Base-by-base conservation (phyloP, 441 rosid species). In the Brassica balearica region DNA sequence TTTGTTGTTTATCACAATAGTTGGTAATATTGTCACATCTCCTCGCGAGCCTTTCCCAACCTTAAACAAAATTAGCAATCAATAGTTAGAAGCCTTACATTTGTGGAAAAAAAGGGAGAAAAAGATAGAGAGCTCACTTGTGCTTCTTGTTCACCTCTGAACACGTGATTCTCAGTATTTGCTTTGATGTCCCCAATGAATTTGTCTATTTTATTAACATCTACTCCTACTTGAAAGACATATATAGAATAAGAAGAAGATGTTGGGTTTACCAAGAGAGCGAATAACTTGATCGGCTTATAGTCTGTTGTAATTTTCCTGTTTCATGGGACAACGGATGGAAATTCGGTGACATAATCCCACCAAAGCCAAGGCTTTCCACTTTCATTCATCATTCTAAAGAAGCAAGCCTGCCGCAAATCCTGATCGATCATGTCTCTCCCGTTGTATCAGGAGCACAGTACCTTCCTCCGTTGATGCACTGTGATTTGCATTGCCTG, bases 11-110 rank as follows among this genome's bases (percentile, higher is more conserved):
- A 93, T 84, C 11, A 95, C 89, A 48, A 95, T 90, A 64, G 99
- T 95, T 27, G 99, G 99, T 82, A 95, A 79, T 68, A 93, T 95
- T 63, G 99, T 93, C 76, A 95, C 96, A 83, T 95, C 99, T 65
- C 99, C 98, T 8, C 97, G 88, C 25, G 92, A 64, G 25, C 95
- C 99, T 75, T 87, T 86, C 38, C 99, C 99, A 41, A 95, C 87
- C 99, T 95, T 8, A 8, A 82, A 80, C 68, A 34, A 8, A 36
- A 63, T 22, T 51, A 14, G 29, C 32, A 72, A 32, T 6, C 8
- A 19, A 77, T 41, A 55, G 5, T 6, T 2, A 15, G 25, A 65
- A 58, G 36, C 5, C 11, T 46, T 65, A 75, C 32, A 25, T 20
- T 68, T 41, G 10, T n/a, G 60, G 7, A 4, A 1, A 10, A 36